Percentiles rank a stretch among this genome's conserved stretches.
Conservation (phyloP, 1,284 basidiomycete species). For the Pseudozyma sp. region DNA sequence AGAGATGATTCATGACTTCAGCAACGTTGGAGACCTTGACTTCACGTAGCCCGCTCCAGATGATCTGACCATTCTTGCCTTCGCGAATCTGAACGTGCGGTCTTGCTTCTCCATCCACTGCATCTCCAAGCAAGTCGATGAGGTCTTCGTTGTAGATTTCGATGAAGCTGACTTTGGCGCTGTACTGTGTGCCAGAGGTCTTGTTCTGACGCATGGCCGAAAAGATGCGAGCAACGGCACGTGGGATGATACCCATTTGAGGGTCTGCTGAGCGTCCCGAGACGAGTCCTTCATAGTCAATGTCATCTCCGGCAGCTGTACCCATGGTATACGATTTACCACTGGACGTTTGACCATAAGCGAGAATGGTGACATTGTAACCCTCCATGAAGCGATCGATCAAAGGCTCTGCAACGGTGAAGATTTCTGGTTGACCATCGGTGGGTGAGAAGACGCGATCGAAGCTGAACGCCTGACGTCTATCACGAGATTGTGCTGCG, state of each 20-base stretch:
- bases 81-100: constrained; percentile 95
- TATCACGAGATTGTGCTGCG: constrained; percentile 72
- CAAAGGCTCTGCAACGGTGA: constrained; percentile 84
- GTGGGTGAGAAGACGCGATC: constrained; percentile 90
- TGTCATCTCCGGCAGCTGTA: constrained; percentile 54
- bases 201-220: constrained; percentile 73
- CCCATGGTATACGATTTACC: constrained; percentile 98
- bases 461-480: constrained; percentile 85
- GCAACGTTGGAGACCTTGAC: constrained; percentile 82
- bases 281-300: constrained; percentile 57
- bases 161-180: constrained; percentile 72
- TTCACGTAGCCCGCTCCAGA: constrained; percentile 95
- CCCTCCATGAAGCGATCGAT: constrained; percentile 92
- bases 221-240: constrained; percentile 93
- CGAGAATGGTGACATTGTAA: constrained; percentile 96
- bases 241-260: constrained; percentile 84
- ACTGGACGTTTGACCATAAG: constrained; percentile 96
- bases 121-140: constrained; percentile 68
- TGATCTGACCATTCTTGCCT: constrained; percentile 94
- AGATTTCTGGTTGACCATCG: constrained; percentile 86
- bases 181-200: constrained; percentile 71
- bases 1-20: constrained; percentile 89
- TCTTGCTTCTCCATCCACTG: constrained; percentile 68
- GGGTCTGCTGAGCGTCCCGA: constrained; percentile 53
- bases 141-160: constrained; percentile 93